Conservation (phyloP, 495 filamentous ascomycete genomes). For the Aspergillus incahuasiensis region DNA sequence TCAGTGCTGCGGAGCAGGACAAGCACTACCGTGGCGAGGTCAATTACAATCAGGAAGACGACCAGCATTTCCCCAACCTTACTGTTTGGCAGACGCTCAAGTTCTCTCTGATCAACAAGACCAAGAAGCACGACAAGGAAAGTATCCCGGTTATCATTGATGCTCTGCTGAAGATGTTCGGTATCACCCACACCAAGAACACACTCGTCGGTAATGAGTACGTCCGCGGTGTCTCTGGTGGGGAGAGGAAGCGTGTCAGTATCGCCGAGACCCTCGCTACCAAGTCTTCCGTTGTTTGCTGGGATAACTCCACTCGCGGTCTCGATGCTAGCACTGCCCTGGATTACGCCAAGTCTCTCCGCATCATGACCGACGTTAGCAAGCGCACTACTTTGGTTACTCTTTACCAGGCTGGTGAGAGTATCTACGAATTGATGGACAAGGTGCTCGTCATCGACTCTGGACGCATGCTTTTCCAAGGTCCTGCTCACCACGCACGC, state of each 20-base stretch:
- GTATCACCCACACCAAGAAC: slow-evolving; percentile 74
- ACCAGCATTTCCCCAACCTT: slow-evolving; percentile 70
- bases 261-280: slow-evolving; percentile 66
- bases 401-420: slow-evolving; percentile 79
- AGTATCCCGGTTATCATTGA: slow-evolving; percentile 64
- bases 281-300: slow-evolving; percentile 60
- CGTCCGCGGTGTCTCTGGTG: slow-evolving; percentile 68
- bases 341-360: slow-evolving; percentile 71
- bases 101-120: slow-evolving; percentile 82
- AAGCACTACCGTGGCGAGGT: slow-evolving; percentile 74
- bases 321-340: slow-evolving; percentile 75
- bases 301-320: slow-evolving; percentile 77
- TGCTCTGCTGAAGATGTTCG: slow-evolving; percentile 66
- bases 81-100: slow-evolving; percentile 77
- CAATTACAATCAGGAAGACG: slow-evolving; percentile 79
- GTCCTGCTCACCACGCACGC: slow-evolving; percentile 57
- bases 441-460: slow-evolving; percentile 66
- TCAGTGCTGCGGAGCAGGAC: slow-evolving; percentile 62
- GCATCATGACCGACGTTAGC: slow-evolving; percentile 79
- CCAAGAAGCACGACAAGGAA: slow-evolving; percentile 62
- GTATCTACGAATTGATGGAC: slow-evolving; percentile 78
- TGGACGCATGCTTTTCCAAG: slow-evolving; percentile 62
- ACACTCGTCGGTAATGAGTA: slow-evolving; percentile 84
- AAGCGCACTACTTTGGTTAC: slow-evolving; percentile 79
- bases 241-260: slow-evolving; percentile 67